Conservation (phyloP, 129 eudicot species). For the Centaurea solstitialis region DNA sequence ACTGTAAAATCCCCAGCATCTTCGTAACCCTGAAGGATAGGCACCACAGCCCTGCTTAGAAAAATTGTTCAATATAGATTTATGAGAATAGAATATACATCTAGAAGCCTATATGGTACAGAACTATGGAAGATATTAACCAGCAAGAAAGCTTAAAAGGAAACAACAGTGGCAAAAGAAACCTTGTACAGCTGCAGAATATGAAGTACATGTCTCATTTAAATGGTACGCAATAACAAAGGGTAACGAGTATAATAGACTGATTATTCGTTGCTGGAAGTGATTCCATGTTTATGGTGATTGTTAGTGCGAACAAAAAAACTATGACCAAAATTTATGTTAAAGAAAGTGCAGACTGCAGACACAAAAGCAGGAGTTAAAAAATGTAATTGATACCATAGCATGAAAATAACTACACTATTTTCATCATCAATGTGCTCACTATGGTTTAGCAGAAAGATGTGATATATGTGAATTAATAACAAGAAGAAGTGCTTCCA, state of each 20-base stretch:
- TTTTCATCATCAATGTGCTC: neutral
- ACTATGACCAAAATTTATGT: neutral
- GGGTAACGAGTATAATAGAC: neutral
- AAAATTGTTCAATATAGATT: constrained; percentile 36
- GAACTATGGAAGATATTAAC: constrained; percentile 6
- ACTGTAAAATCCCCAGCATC: constrained; percentile 97
- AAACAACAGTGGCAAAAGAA: neutral
- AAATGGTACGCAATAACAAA: neutral
- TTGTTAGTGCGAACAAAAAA: neutral
- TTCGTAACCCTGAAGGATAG: constrained; percentile 97
- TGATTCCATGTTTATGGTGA: neutral
- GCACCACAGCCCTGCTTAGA: constrained; percentile 96
- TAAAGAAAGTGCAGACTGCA: neutral
- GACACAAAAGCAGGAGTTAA: neutral
- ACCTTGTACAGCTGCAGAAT: neutral
- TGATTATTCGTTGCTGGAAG: neutral
- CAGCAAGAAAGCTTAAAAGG: neutral
- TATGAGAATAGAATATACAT: constrained; percentile 40
- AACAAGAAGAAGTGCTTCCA: no score
- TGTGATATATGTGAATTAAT: no score
- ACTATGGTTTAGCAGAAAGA: no score
- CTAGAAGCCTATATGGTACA: constrained; percentile 6
- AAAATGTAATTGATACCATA: neutral
- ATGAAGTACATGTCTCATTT: neutral
- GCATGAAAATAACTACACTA: neutral